Evolutionary conservation across 2,329 filamentous ascomycete species (phyloP), one percentile per base, ranked within the genome.

Genomic region (Fonsecaea pedrosoi): DNA sequence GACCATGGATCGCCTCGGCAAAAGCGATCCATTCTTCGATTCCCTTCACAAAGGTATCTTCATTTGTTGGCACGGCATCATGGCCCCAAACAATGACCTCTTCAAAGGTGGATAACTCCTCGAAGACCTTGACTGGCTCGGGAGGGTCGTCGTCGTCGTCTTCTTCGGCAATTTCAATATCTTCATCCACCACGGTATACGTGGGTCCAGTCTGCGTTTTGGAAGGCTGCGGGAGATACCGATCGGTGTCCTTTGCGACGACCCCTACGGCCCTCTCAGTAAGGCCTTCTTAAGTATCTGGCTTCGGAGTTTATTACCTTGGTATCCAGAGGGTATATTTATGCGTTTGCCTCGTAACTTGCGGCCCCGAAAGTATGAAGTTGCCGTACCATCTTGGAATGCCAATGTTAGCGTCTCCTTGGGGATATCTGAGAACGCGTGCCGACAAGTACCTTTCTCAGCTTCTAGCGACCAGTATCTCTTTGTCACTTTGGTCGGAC

Each of bases 21-120:
- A 94, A 87, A 10, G 83, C 82, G 65, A 96, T 82, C 92, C 93
- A 97, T 78, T 97, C 93, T 71, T 89, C 85, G 53, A 96, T 81
- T 0, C 90, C 88, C 75, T 90, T 89, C 4, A 92, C 82, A 76
- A 92, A 95, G 1, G 85, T 82, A 78, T 97, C 92, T 34, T 82
- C 82, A 0, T 83, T 82, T 67, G 90, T 87, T 5, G 88, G 88
- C 58, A 86, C 73, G 0, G 80, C 78, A 71, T 95, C 93, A 77
- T 97, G 93, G 0, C 86, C 89, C 94, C 94, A 98, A n/a, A 97
- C 84, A 2, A 92, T 80, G 59, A 97, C 77, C 62, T 90, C 83
- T 6, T 92, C 87, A 75, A 97, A 97, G 15, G 83, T 83, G 1
- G 87, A 88, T 21, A 88, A 82, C 53, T 87, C 82, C 59, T 90